Evolutionary conservation across 768 basidiomycete species (phyloP).

Genomic region (Roridomyces roridus): DNA sequence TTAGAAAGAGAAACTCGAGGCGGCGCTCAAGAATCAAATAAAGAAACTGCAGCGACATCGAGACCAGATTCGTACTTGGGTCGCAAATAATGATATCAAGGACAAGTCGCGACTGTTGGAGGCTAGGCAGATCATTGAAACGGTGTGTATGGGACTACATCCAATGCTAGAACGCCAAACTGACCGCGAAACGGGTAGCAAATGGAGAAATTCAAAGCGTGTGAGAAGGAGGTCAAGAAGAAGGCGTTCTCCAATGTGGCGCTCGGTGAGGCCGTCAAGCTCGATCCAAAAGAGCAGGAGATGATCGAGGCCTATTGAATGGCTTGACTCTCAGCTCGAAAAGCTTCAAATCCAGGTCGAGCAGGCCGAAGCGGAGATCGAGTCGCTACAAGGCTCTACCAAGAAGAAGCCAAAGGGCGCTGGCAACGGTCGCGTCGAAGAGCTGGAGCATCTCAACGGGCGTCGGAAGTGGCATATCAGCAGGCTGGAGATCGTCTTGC

Average conservation of each 20-base stretch:
- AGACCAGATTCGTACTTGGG: constrained; percentile 99
- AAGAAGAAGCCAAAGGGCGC: constrained; percentile 86
- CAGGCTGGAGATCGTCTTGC: constrained; percentile 90
- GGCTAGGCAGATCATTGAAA: constrained; percentile 94
- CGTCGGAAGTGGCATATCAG: constrained; percentile 95
- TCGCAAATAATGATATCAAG: constrained; percentile 97
- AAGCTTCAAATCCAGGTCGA: constrained; percentile 96
- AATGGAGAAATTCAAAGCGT: constrained; percentile 99
- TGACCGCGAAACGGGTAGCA: constrained; percentile 59
- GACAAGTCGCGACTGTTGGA: constrained; percentile 93
- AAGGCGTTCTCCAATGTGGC: constrained; percentile 99
- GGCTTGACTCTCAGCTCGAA: constrained; percentile 90
- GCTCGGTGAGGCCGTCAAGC: constrained; percentile 90
- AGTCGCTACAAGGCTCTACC: constrained; percentile 76
- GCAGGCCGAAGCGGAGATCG: constrained; percentile 92
- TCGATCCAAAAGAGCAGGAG: constrained; percentile 97
- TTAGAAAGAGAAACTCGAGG: constrained; percentile 25
- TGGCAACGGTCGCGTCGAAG: constrained; percentile 70
- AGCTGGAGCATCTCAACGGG: constrained; percentile 89
- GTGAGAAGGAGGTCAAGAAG: constrained; percentile 99
- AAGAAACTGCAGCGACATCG: constrained; percentile 98
- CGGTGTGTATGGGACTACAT: constrained; percentile 58
- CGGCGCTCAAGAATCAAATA: constrained; percentile 71
- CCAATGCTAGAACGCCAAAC: not conserved
- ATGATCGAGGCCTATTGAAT: constrained; percentile 87